Percentiles rank a stretch among this genome's conserved stretches.
Conservation (phyloP, 208 protist genomes). For the Leishmania martiniquensis region DNA sequence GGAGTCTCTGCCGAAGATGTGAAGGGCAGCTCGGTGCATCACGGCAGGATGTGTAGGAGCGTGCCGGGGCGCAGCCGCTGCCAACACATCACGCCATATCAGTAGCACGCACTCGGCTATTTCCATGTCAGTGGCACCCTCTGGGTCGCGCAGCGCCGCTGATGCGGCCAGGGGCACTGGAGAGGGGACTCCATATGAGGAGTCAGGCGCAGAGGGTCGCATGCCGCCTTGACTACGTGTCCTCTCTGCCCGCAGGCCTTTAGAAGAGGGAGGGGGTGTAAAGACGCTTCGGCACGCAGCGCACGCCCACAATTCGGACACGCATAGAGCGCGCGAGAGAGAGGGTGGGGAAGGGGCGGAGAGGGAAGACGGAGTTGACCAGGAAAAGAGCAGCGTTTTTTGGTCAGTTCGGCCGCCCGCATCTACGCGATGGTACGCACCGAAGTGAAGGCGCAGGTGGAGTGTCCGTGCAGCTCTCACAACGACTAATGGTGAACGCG, state of each 20-base stretch:
- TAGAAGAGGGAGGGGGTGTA: not conserved
- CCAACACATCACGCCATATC: constrained; percentile 7
- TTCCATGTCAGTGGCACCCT: constrained; percentile 2
- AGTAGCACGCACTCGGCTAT: constrained; percentile 3
- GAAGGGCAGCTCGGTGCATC: not conserved
- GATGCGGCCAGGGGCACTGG: not conserved
- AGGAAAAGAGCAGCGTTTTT: not conserved
- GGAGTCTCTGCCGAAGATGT: not conserved
- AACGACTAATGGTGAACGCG: not conserved
- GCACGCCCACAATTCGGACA: not conserved
- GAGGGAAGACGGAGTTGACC: not conserved
- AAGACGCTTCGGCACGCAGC: not conserved
- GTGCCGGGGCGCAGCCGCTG: not conserved
- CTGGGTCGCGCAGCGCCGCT: not conserved
- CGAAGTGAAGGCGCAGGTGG: not conserved
- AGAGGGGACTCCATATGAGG: not conserved
- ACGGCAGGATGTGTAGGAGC: not conserved
- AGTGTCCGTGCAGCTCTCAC: not conserved
- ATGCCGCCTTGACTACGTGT: constrained; percentile 1
- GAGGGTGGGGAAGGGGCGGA: not conserved
- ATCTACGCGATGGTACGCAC: not conserved
- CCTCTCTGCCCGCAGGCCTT: not conserved
- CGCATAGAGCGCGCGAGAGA: not conserved
- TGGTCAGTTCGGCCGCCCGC: not conserved
- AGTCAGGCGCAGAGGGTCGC: not conserved